phyloP scores from a whole-genome alignment of 2,329 filamentous ascomycete genomes.

The Claviceps capensis region DNA sequence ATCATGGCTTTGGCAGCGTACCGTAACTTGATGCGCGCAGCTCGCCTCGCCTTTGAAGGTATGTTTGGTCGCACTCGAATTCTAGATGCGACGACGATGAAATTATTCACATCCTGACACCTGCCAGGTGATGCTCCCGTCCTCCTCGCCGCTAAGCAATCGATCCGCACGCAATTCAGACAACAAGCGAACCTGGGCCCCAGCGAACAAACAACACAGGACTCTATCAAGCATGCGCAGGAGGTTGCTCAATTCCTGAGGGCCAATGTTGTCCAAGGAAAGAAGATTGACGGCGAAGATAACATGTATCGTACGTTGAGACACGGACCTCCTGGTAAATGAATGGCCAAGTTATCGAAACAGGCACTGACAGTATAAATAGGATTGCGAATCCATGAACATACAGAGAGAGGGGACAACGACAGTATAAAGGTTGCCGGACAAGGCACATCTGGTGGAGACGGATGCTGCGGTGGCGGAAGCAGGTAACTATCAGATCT shows the following conservation, averaged over 20 bases:
- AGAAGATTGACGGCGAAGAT: constrained; percentile 25
- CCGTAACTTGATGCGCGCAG: constrained; percentile 66
- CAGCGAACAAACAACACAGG: constrained; percentile 42
- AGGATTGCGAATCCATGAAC: constrained; percentile 81
- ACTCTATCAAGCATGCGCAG: constrained; percentile 63
- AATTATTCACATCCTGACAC: not conserved
- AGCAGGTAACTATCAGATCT: not conserved
- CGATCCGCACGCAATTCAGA: constrained; percentile 65
- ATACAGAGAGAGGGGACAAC: constrained; percentile 88
- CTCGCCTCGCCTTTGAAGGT: constrained; percentile 76
- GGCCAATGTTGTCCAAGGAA: constrained; percentile 83
- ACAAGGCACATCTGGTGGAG: constrained; percentile 16
- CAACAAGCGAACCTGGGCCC: constrained; percentile 46
- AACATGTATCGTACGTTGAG: constrained; percentile 46
- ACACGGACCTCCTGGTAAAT: not conserved
- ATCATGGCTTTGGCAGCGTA: constrained; percentile 64
- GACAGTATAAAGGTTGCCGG: constrained; percentile 64
- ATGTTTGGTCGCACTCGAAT: constrained; percentile 9
- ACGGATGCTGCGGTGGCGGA: constrained; percentile 16
- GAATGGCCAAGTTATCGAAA: not conserved
- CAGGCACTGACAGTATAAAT: constrained; percentile 4
- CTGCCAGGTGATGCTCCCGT: constrained; percentile 53
- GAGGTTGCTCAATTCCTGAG: constrained; percentile 69
- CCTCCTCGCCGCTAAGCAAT: constrained; percentile 54
- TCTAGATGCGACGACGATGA: not conserved